A percentile compares a stretch with the other conserved stretches of the same genome.
Conservation (phyloP, 2,329 filamentous ascomycete genomes). For the Fusarium napiforme region DNA sequence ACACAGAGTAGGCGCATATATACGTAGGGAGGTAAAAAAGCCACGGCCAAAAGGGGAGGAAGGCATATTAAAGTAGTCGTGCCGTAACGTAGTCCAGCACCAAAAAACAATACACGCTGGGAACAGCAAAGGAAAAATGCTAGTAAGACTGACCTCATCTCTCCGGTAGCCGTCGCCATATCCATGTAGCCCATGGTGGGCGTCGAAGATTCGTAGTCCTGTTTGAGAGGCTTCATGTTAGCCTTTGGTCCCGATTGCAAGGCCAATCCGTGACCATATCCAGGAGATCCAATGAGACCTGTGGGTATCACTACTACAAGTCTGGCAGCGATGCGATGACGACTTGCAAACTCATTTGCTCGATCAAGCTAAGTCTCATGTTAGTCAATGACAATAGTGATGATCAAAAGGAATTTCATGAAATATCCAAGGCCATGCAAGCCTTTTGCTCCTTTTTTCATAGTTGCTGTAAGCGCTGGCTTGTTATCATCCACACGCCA, state of each 20-base stretch:
- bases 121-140: conserved; percentile 31
- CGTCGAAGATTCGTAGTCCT: conserved; percentile 68
- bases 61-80: neutral
- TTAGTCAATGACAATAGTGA: conserved; percentile 13
- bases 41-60: neutral
- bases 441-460: conserved; percentile 22
- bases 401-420: neutral
- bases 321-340: neutral
- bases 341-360: neutral
- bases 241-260: conserved; percentile 20
- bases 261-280: conserved; percentile 13
- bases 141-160: conserved; percentile 63
- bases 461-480: conserved; percentile 18
- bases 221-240: conserved; percentile 47
- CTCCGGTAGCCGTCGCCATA: conserved; percentile 59
- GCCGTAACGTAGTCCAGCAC: neutral
- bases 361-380: neutral
- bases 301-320: conserved; percentile 1
- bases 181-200: conserved; percentile 65
- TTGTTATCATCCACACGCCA: conserved; percentile 13
- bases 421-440: neutral
- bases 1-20: neutral
- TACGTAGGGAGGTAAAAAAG: neutral
- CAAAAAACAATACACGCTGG: neutral
- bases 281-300: neutral